Base-by-base conservation (phyloP, 108 stramenopile genomes). In the Pelagomonas calceolata region DNA sequence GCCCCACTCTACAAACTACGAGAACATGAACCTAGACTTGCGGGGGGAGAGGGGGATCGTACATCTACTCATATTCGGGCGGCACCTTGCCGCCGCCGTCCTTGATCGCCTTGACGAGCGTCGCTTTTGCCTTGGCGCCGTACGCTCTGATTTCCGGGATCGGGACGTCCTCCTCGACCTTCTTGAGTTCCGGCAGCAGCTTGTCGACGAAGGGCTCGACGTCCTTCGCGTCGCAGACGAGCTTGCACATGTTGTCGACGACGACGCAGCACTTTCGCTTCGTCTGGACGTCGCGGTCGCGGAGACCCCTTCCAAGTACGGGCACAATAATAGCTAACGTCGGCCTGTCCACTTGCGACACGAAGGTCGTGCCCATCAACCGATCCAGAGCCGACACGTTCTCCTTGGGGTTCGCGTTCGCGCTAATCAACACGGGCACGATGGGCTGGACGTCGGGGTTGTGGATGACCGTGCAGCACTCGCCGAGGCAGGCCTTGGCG, bases 121-220 rank as follows among this genome's bases (percentile, higher is more conserved):
- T 83, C 44, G 84, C 79, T 7, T 90, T 76, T 5, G 92, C 92
- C 71, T 84, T 88, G 46, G 91, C 76, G 12, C 94, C 94, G 51
- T 91, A 89, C 70, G 94, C 93, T n/a, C 97, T 86, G 60, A 95
- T 95, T 73, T 98, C 97, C 70, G 95, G 93, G 81, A 96, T 92
- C 36, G 95, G 92, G 46, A 98, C 94, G 81, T 91, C 94, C 66
- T 82, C 79, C 0, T 90, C 90, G 30, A 95, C 92, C 74, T 87
- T 89, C 84, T 95, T 90, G 46, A 98, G 77, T 76, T 92, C 94
- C 30, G 97, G 97, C 71, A 96, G 92, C 69, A 98, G 75, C 34
- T 94, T 80, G 10, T 92, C 90, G 32, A 94, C 85, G 80, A 96
- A 96, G 4, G 94, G 94, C 32, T 93, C 94, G 36, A 95, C 93